Percentiles rank a stretch among this genome's conserved stretches.
phyloP scores from a whole-genome alignment of 2,329 filamentous ascomycete genomes.

The Fusarium mangiferae region DNA sequence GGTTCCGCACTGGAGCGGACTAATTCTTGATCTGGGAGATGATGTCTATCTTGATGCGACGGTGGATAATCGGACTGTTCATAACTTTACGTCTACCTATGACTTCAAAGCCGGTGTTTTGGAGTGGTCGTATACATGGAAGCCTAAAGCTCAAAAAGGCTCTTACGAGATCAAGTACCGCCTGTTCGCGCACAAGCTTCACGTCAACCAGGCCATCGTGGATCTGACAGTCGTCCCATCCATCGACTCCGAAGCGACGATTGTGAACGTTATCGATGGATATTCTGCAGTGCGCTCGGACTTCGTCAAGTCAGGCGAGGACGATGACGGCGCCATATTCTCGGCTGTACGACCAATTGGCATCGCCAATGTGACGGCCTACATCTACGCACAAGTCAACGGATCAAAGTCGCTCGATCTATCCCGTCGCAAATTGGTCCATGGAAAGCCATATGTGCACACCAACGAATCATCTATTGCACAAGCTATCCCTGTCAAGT shows the following conservation, averaged over 20 bases:
- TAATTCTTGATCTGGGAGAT: neutral
- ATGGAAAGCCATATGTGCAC: neutral
- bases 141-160: neutral
- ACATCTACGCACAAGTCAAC: neutral
- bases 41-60: slow-evolving; percentile 1
- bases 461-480: neutral
- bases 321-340: neutral
- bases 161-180: neutral
- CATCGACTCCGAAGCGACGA: neutral
- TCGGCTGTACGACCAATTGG: neutral
- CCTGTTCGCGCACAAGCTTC: neutral
- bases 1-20: neutral
- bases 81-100: neutral
- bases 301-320: neutral
- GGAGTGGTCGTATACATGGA: neutral
- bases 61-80: neutral
- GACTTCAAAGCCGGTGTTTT: neutral
- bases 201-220: neutral
- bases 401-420: neutral
- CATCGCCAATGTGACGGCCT: neutral
- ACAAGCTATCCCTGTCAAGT: neutral
- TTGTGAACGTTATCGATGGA: neutral
- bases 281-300: slow-evolving; percentile 1
- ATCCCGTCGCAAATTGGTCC: neutral
- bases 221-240: neutral